Evolutionary conservation across 2,329 filamentous ascomycete species (phyloP).

Genomic region (Hymenoscyphus fructigenus): DNA sequence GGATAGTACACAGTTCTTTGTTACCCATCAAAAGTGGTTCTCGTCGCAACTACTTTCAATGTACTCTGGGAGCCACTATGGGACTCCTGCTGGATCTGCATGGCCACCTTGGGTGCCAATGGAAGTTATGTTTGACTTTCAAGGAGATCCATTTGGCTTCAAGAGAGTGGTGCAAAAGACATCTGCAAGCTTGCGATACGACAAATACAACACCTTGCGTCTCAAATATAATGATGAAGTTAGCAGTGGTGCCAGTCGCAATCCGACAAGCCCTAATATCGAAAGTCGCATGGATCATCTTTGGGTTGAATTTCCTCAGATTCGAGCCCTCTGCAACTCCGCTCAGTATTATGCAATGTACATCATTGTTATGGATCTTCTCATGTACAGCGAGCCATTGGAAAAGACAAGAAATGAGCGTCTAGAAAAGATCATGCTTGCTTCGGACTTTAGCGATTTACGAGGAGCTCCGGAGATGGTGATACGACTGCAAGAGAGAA

Average conservation of each 20-base stretch:
- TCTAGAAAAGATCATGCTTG: slow-evolving; percentile 97
- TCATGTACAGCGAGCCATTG: slow-evolving; percentile 93
- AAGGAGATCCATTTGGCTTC: slow-evolving; percentile 94
- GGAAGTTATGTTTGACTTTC: slow-evolving; percentile 97
- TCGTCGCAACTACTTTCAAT: slow-evolving; percentile 80
- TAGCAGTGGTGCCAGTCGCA: slow-evolving; percentile 51
- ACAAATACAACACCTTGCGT: slow-evolving; percentile 96
- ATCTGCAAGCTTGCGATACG: slow-evolving; percentile 88
- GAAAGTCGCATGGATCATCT: slow-evolving; percentile 92
- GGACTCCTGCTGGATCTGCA: slow-evolving; percentile 75
- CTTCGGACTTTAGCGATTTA: slow-evolving; percentile 96
- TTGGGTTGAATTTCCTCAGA: slow-evolving; percentile 93
- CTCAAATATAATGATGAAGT: slow-evolving; percentile 97
- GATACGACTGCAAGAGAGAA: slow-evolving; percentile 83
- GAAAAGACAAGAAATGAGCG: slow-evolving; percentile 97
- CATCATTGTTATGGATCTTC: slow-evolving; percentile 91
- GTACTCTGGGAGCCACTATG: slow-evolving; percentile 93
- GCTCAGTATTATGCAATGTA: slow-evolving; percentile 97
- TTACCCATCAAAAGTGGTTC: slow-evolving; percentile 91
- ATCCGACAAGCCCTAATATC: slow-evolving; percentile 51
- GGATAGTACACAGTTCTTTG: slow-evolving; percentile 98
- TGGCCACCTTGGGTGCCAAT: slow-evolving; percentile 99
- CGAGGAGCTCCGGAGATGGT: slow-evolving; percentile 93
- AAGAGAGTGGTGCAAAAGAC: slow-evolving; percentile 96
- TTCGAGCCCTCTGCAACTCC: slow-evolving; percentile 94